Conservation (phyloP, 2,329 filamentous ascomycete species). For the Botrytis elliptica region DNA sequence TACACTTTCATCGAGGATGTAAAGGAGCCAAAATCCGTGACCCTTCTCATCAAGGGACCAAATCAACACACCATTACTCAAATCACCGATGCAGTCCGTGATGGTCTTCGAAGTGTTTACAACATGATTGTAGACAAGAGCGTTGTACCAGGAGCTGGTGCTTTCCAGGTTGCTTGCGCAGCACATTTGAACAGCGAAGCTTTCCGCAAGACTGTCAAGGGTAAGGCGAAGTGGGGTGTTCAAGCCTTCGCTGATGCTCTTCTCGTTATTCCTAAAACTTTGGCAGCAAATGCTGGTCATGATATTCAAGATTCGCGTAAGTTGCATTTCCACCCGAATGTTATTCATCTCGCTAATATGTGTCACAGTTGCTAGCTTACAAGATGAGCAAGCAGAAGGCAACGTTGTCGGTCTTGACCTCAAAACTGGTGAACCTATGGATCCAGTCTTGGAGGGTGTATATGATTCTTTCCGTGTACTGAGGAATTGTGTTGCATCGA, state of each 20-base stretch:
- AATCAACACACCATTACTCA: conserved; percentile 96
- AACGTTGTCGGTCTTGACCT: conserved; percentile 85
- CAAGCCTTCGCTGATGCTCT: conserved; percentile 93
- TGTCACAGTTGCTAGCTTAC: conserved; percentile 70
- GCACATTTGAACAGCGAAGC: conserved; percentile 81
- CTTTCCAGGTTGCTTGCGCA: conserved; percentile 93
- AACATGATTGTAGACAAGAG: conserved; percentile 99
- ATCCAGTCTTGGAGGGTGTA: conserved; percentile 86
- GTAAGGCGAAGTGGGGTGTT: conserved; percentile 96
- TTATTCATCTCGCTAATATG: conserved; percentile 27
- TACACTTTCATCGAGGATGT: conserved; percentile 99
- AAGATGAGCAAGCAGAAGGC: conserved; percentile 82
- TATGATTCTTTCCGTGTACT: conserved; percentile 96
- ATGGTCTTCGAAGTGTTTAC: conserved; percentile 93
- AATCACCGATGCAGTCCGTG: conserved; percentile 92
- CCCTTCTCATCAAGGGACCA: conserved; percentile 94
- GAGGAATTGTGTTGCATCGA: conserved; percentile 89
- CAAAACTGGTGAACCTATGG: conserved; percentile 87
- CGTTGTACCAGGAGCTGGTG: conserved; percentile 90
- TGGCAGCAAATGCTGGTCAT: conserved; percentile 92
- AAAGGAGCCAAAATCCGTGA: conserved; percentile 97
- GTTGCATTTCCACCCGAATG: conserved; percentile 42
- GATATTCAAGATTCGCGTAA: conserved; percentile 93
- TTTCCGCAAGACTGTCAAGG: conserved; percentile 89
- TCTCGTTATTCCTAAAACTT: conserved; percentile 92